phyloP scores from a whole-genome alignment of 163 green algal species.

The Chlamydomonas reinhardtii region DNA sequence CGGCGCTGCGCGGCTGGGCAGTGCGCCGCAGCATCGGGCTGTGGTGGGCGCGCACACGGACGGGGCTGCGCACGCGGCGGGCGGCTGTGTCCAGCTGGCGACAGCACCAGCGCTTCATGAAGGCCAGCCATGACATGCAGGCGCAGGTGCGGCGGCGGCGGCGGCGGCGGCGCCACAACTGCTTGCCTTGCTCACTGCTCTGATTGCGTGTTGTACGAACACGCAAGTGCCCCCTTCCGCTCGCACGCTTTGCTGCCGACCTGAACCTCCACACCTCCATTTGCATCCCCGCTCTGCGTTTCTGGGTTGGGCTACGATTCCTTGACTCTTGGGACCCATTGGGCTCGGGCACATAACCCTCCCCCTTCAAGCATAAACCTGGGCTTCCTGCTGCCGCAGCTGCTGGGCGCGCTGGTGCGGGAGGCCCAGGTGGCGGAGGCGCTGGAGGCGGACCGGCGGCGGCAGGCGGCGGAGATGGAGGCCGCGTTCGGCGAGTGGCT shows the following conservation, averaged over 20 bases:
- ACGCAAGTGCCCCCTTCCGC: no score
- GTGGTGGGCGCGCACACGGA: constrained; percentile 41
- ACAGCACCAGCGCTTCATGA: constrained; percentile 49
- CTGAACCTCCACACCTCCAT: no score
- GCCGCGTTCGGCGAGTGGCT: constrained; percentile 40
- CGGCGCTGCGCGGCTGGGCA: constrained; percentile 39
- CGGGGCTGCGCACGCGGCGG: constrained; percentile 19
- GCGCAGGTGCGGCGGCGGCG: constrained; percentile 28
- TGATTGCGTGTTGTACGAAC: no score
- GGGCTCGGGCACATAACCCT: no score
- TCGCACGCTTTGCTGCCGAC: no score
- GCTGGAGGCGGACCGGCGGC: not conserved
- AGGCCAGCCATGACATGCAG: constrained; percentile 35
- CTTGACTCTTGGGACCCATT: no score
- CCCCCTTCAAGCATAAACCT: no score
- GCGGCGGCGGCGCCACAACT: no score
- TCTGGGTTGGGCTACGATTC: no score
- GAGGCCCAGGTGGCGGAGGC: constrained; percentile 38
- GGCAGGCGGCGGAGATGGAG: constrained; percentile 41
- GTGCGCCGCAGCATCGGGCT: constrained; percentile 44
- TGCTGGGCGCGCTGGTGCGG: constrained; percentile 31
- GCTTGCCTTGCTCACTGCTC: no score
- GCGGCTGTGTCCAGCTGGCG: constrained; percentile 26
- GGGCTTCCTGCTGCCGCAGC: no score
- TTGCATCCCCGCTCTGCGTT: no score